Evolutionary conservation across 2,329 filamentous ascomycete genomes (phyloP).

Genomic region (Phoma sp.): DNA sequence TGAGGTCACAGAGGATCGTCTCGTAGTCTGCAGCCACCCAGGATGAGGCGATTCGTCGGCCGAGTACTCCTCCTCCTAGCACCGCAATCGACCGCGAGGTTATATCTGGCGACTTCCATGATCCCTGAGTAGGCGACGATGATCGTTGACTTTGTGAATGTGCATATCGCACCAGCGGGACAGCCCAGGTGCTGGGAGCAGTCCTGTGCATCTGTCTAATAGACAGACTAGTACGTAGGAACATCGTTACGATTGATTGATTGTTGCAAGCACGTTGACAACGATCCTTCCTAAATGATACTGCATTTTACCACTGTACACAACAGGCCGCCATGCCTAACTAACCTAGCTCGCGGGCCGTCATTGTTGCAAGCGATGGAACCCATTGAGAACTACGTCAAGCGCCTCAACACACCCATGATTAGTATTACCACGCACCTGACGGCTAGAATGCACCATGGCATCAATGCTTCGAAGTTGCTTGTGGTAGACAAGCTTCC

Average conservation of each 20-base stretch:
- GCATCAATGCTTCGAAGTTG: not conserved
- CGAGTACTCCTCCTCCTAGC: constrained; percentile 19
- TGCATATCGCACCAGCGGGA: no score
- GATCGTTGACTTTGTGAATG: not conserved
- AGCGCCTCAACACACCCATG: not conserved
- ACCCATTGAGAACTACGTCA: not conserved
- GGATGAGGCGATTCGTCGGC: constrained; percentile 18
- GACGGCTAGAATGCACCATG: not conserved
- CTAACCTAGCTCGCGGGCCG: no score
- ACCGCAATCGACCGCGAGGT: constrained; percentile 14
- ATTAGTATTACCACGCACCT: not conserved
- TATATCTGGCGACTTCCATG: constrained; percentile 13
- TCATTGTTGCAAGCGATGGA: no score
- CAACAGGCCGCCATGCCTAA: no score
- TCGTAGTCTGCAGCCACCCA: constrained; percentile 19
- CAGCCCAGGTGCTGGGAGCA: no score
- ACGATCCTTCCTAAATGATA: no score
- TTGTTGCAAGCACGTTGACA: not conserved
- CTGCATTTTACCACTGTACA: no score
- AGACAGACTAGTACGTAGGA: not conserved
- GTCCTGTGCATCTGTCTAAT: not conserved
- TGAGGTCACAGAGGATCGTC: constrained; percentile 16
- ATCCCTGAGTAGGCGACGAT: not conserved
- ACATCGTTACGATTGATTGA: no score
- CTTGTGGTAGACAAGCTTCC: not conserved